A percentile compares a stretch with the other conserved stretches of the same genome.
phyloP scores from a whole-genome alignment of 805 yeast genomes.

The Pichia sporocuriosa region DNA sequence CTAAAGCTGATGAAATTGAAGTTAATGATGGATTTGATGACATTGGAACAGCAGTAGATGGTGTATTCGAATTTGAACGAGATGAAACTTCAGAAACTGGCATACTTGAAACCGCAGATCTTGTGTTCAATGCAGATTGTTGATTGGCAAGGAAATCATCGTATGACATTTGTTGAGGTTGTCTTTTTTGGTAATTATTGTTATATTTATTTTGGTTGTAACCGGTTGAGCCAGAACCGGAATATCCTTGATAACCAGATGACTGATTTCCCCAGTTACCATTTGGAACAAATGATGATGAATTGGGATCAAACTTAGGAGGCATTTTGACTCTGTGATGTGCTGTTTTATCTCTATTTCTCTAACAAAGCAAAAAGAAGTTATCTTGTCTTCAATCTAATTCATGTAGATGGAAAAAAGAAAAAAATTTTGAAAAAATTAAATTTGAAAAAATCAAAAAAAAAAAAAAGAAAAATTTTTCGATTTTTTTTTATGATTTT shows the following conservation, averaged over 20 bases:
- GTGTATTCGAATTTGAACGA: constrained; percentile 16
- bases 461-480: background rate
- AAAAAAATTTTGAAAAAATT: too few species aligned
- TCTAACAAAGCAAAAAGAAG: background rate
- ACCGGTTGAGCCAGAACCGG: constrained; percentile 4
- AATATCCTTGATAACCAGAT: constrained; percentile 5
- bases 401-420: too few species aligned
- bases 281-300: constrained; percentile 28
- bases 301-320: constrained; percentile 35
- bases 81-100: constrained; percentile 28
- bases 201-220: constrained; percentile 11
- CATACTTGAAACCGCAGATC: constrained; percentile 13
- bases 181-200: constrained; percentile 13
- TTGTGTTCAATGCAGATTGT: constrained; percentile 11
- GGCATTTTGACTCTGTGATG: constrained; percentile 24
- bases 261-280: constrained; percentile 20
- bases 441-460: too few species aligned
- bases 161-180: constrained; percentile 31
- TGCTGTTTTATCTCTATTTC: background rate
- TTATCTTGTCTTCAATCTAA: too few species aligned
- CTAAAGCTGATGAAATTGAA: constrained; percentile 62
- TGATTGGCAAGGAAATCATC: constrained; percentile 38
- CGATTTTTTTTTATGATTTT: too few species aligned
- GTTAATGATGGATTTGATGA: constrained; percentile 44
- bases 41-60: constrained; percentile 20